These are phyloP conservation scores for Whalleya microplaca DNA, from an alignment of 2,329 filamentous ascomycete genomes.

Conservation along the genomic window DNA sequence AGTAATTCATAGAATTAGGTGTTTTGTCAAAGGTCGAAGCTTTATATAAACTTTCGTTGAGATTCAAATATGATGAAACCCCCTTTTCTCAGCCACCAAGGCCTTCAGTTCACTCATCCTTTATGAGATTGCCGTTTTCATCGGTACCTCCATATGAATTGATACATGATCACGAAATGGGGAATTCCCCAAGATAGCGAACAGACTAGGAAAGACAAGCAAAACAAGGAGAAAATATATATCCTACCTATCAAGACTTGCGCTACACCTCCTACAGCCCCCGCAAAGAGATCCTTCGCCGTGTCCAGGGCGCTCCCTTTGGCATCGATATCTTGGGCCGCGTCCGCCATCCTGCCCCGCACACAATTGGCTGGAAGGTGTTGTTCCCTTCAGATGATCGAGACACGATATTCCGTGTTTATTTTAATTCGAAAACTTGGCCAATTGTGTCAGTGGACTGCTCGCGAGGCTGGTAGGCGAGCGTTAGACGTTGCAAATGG, in stretches of 20 bases:
- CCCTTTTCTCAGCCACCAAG: too few species aligned
- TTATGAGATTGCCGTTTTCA: too few species aligned
- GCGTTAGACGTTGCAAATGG: neutral
- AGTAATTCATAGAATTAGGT: neutral
- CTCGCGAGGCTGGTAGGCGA: neutral
- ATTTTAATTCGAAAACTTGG: too few species aligned
- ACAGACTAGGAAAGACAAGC: neutral
- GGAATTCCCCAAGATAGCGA: neutral
- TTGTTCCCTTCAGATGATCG: neutral
- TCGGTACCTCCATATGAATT: too few species aligned
- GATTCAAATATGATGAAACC: too few species aligned
- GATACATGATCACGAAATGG: neutral
- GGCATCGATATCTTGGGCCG: constrained; percentile 35
- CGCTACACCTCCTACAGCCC: constrained; percentile 87
- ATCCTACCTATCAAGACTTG: constrained; percentile 89
- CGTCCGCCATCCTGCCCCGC: constrained; percentile 35
- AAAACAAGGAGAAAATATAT: constrained; percentile 5
- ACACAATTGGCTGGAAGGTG: too few species aligned
- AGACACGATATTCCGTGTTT: too few species aligned
- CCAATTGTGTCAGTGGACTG: too few species aligned
- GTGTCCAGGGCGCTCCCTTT: constrained; percentile 57
- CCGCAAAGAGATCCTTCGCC: constrained; percentile 87
- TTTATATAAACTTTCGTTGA: neutral
- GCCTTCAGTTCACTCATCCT: too few species aligned
- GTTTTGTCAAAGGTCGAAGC: too few species aligned